Percentiles rank a stretch among this genome's conserved stretches.
phyloP scores from a whole-genome alignment of 2,329 filamentous ascomycete species.

The Sarocladium kiliense region DNA sequence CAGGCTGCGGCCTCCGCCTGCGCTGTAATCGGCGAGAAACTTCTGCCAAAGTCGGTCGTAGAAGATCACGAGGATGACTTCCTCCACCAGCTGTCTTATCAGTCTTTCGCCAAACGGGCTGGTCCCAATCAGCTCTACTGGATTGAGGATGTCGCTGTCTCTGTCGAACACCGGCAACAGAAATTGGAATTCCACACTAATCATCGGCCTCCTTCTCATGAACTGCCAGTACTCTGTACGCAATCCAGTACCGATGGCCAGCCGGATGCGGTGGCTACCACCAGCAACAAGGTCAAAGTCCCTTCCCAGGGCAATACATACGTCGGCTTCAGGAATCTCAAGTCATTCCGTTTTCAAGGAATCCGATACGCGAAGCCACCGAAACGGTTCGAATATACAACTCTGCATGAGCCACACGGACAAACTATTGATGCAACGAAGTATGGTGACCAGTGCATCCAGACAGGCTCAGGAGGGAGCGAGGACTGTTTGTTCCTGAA shows the following conservation, averaged over 20 bases:
- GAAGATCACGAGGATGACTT: background rate
- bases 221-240: background rate
- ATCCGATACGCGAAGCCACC: background rate
- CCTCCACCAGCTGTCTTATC: background rate
- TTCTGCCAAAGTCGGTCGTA: background rate
- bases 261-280: background rate
- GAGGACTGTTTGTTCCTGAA: background rate
- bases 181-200: background rate
- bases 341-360: background rate
- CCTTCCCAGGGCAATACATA: background rate
- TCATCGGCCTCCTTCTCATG: background rate
- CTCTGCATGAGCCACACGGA: background rate
- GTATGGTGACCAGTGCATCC: background rate
- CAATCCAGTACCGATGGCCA: background rate
- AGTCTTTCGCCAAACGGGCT: background rate
- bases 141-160: background rate
- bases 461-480: background rate
- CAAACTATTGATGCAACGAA: background rate
- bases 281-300: background rate
- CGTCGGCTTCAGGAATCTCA: background rate
- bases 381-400: background rate
- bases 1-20: background rate
- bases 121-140: background rate
- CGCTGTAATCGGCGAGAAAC: background rate
- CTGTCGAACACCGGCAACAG: background rate